These are phyloP conservation scores for Xerophyta viscosa DNA, from an alignment of 106 monocot species.

Conservation along the genomic window DNA sequence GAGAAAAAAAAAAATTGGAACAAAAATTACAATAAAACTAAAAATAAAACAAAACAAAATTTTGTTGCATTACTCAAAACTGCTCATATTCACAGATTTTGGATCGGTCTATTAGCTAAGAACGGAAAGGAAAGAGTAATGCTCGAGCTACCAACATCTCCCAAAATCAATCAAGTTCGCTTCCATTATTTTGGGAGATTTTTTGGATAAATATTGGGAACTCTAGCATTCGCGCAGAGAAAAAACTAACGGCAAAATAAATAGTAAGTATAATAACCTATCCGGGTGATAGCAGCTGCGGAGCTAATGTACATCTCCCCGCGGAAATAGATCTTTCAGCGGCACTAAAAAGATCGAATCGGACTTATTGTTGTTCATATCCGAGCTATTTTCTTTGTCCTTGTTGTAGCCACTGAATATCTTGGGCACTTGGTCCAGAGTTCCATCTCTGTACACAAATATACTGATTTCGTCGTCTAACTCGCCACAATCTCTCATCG, in stretches of 20 bases:
- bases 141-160: too few species aligned
- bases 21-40: neutral
- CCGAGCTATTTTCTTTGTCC: neutral
- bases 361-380: slow-evolving; percentile 10
- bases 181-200: too few species aligned
- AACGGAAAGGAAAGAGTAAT: neutral
- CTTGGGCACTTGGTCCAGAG: slow-evolving; percentile 27
- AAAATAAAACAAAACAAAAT: neutral
- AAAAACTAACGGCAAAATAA: too few species aligned
- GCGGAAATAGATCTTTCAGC: slow-evolving; percentile 35
- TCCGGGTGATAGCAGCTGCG: neutral
- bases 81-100: slow-evolving; percentile 1
- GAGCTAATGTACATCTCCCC: slow-evolving; percentile 19
- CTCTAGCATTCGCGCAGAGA: too few species aligned
- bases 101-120: neutral
- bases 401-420: slow-evolving; percentile 6
- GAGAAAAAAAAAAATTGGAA: too few species aligned
- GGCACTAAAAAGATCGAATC: slow-evolving; percentile 18
- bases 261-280: slow-evolving; percentile 1
- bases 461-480: slow-evolving; percentile 52
- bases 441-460: slow-evolving; percentile 43
- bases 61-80: neutral
- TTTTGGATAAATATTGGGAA: too few species aligned
- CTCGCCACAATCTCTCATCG: slow-evolving; percentile 37
- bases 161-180: too few species aligned